Evolutionary conservation across 257 asterid species (phyloP).

Genomic region (Capsicum chinense): DNA sequence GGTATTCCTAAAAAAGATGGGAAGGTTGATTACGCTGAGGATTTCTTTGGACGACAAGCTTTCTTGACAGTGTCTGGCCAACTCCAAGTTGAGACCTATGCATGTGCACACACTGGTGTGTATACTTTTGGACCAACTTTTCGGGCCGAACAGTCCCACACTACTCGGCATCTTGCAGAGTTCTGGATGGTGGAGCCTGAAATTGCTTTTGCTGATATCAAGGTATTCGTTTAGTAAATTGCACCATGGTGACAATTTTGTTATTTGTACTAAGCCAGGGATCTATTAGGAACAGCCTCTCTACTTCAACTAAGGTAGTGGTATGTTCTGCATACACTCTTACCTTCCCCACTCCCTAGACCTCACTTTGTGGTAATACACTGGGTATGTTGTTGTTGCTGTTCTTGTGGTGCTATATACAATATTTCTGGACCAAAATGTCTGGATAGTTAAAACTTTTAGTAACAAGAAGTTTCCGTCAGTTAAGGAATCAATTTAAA

Average conservation of each 20-base stretch:
- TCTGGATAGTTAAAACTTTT: not conserved
- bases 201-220: constrained; percentile 87
- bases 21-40: constrained; percentile 78
- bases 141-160: constrained; percentile 93
- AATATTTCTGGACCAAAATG: not conserved
- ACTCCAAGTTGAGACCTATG: constrained; percentile 93
- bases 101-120: constrained; percentile 88
- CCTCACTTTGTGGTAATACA: no score
- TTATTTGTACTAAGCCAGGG: no score
- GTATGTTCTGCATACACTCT: no score
- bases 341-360: no score
- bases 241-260: not conserved
- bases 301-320: no score
- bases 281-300: no score
- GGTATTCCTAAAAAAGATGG: constrained; percentile 86
- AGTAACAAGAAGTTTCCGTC: not conserved
- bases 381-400: no score
- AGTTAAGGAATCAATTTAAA: not conserved
- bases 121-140: constrained; percentile 97
- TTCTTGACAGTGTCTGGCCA: constrained; percentile 98
- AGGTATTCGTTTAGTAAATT: constrained; percentile 49
- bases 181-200: constrained; percentile 99
- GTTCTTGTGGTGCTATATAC: not conserved
- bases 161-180: constrained; percentile 93
- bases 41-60: constrained; percentile 89